Percentiles rank a stretch among this genome's conserved stretches.
These are phyloP conservation scores for Sarocladiaceae sp. DNA, from an alignment of 2,329 filamentous ascomycete genomes.

Conservation along the genomic window DNA sequence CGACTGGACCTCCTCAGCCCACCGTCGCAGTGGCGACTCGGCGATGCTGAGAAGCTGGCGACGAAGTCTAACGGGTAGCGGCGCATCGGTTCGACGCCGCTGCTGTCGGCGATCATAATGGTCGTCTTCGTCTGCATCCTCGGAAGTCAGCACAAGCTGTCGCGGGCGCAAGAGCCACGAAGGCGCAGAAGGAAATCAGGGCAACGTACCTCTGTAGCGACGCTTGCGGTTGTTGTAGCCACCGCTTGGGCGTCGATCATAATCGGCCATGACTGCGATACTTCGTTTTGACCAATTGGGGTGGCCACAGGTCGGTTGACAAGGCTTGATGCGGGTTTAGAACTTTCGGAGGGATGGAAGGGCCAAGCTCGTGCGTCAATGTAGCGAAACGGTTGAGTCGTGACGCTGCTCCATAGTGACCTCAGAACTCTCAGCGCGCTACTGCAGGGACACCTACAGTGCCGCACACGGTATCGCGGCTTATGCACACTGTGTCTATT, in stretches of 20 bases:
- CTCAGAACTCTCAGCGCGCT: background rate
- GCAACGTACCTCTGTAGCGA: conserved; percentile 64
- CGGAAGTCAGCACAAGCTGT: conserved; percentile 17
- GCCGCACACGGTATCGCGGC: background rate
- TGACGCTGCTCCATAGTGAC: background rate
- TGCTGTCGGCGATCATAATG: conserved; percentile 68
- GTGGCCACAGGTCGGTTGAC: too few species aligned
- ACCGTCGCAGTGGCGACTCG: conserved; percentile 71
- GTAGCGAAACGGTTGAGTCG: too few species aligned
- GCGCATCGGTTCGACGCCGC: conserved; percentile 64
- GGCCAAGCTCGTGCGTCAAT: background rate
- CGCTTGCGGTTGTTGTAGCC: conserved; percentile 64
- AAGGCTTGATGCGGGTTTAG: too few species aligned
- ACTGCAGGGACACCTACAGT: background rate
- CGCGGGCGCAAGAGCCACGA: too few species aligned
- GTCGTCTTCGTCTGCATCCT: conserved; percentile 62
- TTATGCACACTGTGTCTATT: background rate
- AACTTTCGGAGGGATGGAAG: background rate
- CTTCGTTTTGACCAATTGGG: conserved; percentile 8
- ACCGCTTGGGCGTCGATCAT: conserved; percentile 47
- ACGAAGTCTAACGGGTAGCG: conserved; percentile 64
- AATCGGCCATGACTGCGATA: conserved; percentile 42
- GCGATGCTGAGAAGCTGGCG: conserved; percentile 75
- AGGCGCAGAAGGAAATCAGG: conserved; percentile 1
- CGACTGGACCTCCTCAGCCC: conserved; percentile 69